Base-by-base conservation (phyloP, 805 yeast genomes). In the Monosporozyma aquatica region DNA sequence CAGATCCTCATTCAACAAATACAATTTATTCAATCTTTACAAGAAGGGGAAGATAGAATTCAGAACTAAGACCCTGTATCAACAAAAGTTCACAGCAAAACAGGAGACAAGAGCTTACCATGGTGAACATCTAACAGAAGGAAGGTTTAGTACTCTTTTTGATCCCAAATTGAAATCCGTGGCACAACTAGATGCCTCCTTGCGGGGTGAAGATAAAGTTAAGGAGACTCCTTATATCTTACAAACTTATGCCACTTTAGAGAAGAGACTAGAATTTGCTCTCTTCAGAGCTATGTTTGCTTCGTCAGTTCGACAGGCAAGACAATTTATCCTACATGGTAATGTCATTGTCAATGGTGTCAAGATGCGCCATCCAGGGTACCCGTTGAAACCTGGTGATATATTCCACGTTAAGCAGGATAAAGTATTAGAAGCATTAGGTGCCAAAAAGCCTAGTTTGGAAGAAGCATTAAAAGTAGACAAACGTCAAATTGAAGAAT, bases 61-160 rank as follows among this genome's bases (percentile, higher is more conserved):
- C 58, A 68, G 70, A 47, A 71, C 78, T 4, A 75, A 75, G 64
- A 77, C 95, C n/a, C 69, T 86, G 45, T 92, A 72, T 66, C 95
- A 86, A 65, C 95, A 90, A 64, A 87, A 87, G 65, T 92, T 95
- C 90, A 66, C 72, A 6, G 81, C 96, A 40, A 90, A 92, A 63
- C 82, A 78, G 59, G 96, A 89, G 59, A 81, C 97, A 6, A 77
- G 98, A 66, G 82, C 90, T 1, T 90, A 90, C 62, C 98, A 90
- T 61, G 98, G 98, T 53, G 97, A 92, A 57, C 86, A 82, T 60
- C 62, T 90, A 43, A 83, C 90, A 1, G 98, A 92, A 61, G 68
- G 76, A 15, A 77, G 89, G 58, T 84, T 87, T 81, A 82, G 82
- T 58, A 66, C 77, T 7, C 62, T 74, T 39, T 89, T 90, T 66